These are phyloP conservation scores for Oryza australiensis DNA, from an alignment of 176 grass and related monocot species.

Conservation along the genomic window DNA sequence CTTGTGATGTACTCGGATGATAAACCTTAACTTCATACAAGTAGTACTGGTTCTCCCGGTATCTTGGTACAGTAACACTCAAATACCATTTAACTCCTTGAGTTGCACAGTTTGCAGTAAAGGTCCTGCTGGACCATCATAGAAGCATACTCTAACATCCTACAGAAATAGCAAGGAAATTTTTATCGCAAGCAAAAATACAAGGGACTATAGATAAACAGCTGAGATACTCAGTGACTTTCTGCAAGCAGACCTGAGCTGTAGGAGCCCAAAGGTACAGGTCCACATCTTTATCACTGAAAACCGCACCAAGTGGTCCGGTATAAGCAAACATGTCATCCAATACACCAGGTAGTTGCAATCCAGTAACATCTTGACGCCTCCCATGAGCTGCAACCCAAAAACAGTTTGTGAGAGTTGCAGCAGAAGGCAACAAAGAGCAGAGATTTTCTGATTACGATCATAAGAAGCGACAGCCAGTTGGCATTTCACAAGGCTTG, in stretches of 20 bases:
- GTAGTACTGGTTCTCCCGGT: slow-evolving; percentile 80
- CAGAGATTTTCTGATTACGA: slow-evolving; percentile 35
- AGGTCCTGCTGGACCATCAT: slow-evolving; percentile 59
- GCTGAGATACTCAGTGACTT: not conserved
- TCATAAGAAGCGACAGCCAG: slow-evolving; percentile 59
- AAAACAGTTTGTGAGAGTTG: slow-evolving; percentile 7
- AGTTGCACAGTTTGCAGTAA: slow-evolving; percentile 51
- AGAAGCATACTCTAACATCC: slow-evolving; percentile 70
- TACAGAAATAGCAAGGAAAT: slow-evolving; percentile 31
- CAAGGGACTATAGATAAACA: not conserved
- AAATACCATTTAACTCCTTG: slow-evolving; percentile 68
- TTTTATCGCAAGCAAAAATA: not conserved
- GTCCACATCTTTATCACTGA: slow-evolving; percentile 42
- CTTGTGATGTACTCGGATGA: slow-evolving; percentile 60
- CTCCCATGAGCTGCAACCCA: slow-evolving; percentile 56
- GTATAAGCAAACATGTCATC: slow-evolving; percentile 90
- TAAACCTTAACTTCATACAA: slow-evolving; percentile 78
- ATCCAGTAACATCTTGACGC: slow-evolving; percentile 53
- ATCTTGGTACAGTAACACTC: slow-evolving; percentile 67
- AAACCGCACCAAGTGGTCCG: slow-evolving; percentile 77
- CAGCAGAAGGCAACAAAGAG: not conserved
- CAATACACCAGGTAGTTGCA: slow-evolving; percentile 81
- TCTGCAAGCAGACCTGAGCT: slow-evolving; percentile 57
- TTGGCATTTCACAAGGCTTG: slow-evolving; percentile 74
- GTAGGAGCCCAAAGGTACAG: slow-evolving; percentile 96